Evolutionary conservation across 768 basidiomycete species (phyloP).

Genomic region (Artomyces pyxidatus): DNA sequence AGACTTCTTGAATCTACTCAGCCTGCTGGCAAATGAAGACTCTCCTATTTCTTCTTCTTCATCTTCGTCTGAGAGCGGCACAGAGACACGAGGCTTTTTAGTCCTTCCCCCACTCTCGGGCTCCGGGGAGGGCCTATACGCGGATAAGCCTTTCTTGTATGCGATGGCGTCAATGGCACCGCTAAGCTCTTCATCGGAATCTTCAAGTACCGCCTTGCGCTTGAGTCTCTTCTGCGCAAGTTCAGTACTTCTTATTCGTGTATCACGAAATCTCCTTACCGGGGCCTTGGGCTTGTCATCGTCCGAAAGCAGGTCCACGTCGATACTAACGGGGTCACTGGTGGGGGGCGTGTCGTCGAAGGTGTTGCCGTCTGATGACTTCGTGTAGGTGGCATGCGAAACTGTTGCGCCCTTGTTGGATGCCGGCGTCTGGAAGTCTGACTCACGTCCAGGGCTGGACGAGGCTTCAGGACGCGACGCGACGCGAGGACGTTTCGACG

Average conservation of each 20-base stretch:
- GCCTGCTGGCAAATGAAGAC: slow-evolving; percentile 46
- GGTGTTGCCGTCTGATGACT: slow-evolving; percentile 44
- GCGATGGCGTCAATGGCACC: slow-evolving; percentile 1
- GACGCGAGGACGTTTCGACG: background rate
- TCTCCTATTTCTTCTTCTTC: slow-evolving; percentile 34
- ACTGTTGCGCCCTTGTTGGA: slow-evolving; percentile 21
- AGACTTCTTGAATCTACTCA: slow-evolving; percentile 61
- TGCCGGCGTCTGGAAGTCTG: slow-evolving; percentile 14
- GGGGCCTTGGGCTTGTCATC: slow-evolving; percentile 30
- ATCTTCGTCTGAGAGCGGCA: slow-evolving; percentile 38
- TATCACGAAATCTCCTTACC: slow-evolving; percentile 3
- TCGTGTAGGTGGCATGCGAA: slow-evolving; percentile 26
- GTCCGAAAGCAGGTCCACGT: slow-evolving; percentile 61
- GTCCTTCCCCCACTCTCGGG: slow-evolving; percentile 11
- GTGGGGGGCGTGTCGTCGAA: slow-evolving; percentile 60
- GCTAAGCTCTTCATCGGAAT: slow-evolving; percentile 67
- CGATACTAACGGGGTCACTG: slow-evolving; percentile 53
- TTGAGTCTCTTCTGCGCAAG: slow-evolving; percentile 28
- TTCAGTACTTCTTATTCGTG: background rate
- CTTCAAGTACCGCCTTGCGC: slow-evolving; percentile 60
- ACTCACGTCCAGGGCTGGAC: slow-evolving; percentile 12
- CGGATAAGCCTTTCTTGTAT: slow-evolving; percentile 12
- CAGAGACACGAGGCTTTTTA: slow-evolving; percentile 58
- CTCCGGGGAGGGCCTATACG: slow-evolving; percentile 10
- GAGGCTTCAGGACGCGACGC: slow-evolving; percentile 6